Conservation (phyloP, 805 yeast species). For the Maudiozyma barnettii region DNA sequence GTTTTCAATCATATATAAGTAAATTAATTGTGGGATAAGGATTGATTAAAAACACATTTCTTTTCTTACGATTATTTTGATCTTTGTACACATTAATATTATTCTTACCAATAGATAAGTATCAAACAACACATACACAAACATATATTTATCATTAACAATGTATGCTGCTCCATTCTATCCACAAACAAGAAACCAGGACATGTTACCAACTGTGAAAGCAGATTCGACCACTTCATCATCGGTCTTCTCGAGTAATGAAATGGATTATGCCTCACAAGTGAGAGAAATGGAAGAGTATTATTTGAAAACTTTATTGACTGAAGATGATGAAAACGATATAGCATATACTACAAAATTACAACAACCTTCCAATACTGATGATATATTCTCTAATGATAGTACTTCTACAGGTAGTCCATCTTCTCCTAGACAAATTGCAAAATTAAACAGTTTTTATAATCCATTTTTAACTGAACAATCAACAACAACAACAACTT, state of each 20-base stretch:
- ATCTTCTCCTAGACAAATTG: constrained; percentile 1
- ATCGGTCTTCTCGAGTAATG: constrained; percentile 22
- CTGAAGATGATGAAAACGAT: constrained; percentile 9
- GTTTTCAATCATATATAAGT: no score
- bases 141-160: background rate
- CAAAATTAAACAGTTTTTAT: background rate
- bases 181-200: background rate
- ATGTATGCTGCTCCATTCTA: background rate
- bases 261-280: constrained; percentile 15
- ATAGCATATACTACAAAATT: background rate
- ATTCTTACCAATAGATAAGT: no score
- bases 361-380: background rate
- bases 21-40: no score
- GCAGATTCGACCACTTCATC: constrained; percentile 1
- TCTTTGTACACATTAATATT: no score
- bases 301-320: constrained; percentile 23
- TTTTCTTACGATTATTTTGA: no score
- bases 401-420: background rate
- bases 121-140: background rate
- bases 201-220: background rate
- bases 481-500: background rate
- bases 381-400: background rate
- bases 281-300: constrained; percentile 29
- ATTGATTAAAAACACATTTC: no score
- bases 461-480: background rate